A percentile compares a stretch with the other conserved stretches of the same genome.
phyloP scores from a whole-genome alignment of 2,329 filamentous ascomycete genomes.

The Sphaerulina musiva region DNA sequence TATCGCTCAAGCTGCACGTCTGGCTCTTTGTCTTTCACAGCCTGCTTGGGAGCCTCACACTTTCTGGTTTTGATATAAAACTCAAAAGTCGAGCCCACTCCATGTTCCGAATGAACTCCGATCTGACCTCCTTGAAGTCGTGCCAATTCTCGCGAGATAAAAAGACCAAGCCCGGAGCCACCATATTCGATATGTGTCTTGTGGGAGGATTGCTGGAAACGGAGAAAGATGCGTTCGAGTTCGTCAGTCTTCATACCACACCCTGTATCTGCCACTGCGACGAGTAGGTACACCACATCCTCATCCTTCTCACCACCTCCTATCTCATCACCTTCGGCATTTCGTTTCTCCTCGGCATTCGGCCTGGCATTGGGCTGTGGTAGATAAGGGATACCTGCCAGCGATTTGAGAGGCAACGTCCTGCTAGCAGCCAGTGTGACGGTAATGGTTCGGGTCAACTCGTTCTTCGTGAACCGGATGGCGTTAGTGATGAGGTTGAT shows the following conservation, averaged over 20 bases:
- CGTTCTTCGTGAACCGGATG: constrained; percentile 19
- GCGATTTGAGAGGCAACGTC: constrained; percentile 3
- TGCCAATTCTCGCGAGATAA: constrained; percentile 60
- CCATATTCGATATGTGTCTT: constrained; percentile 64
- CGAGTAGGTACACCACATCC: constrained; percentile 27
- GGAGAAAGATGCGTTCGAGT: constrained; percentile 52
- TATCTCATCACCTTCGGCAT: background rate
- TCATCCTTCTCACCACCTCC: constrained; percentile 20
- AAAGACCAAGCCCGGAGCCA: constrained; percentile 62
- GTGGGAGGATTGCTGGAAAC: constrained; percentile 62
- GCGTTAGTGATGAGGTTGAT: constrained; percentile 16
- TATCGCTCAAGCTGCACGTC: background rate
- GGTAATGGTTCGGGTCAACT: constrained; percentile 29
- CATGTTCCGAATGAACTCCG: constrained; percentile 54
- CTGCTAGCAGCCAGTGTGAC: constrained; percentile 23
- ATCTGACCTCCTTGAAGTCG: constrained; percentile 66
- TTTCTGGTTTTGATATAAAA: constrained; percentile 51
- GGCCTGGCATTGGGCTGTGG: constrained; percentile 1
- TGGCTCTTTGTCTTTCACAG: background rate
- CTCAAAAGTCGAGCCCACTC: constrained; percentile 57
- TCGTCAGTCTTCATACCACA: constrained; percentile 36
- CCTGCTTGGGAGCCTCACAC: constrained; percentile 1
- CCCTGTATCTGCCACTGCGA: constrained; percentile 36
- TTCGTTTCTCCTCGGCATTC: too few relatives aligned
- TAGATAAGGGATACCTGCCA: constrained; percentile 1